Conservation (phyloP, 116 monocot genomes). For the Cymodocea nodosa region DNA sequence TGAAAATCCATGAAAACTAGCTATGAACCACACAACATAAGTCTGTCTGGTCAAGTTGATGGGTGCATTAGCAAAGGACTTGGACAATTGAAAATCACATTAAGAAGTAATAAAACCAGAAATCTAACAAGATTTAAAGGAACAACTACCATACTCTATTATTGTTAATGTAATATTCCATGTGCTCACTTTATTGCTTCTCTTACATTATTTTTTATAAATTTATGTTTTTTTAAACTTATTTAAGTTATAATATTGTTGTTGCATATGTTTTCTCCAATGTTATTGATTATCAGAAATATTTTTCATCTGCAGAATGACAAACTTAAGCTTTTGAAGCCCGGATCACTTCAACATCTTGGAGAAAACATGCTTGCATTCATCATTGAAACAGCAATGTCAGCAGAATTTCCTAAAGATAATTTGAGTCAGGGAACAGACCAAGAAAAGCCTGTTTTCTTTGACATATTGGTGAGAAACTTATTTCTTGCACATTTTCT, state of each 20-base stretch:
- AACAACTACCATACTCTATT: no score
- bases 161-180: no score
- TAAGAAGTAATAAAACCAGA: no score
- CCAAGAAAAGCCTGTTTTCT: slow-evolving; percentile 34
- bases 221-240: background rate
- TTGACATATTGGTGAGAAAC: slow-evolving; percentile 71
- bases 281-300: background rate
- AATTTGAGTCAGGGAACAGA: slow-evolving; percentile 3
- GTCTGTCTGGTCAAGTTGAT: no score
- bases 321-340: slow-evolving; percentile 74
- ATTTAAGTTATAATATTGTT: background rate
- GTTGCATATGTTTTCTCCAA: background rate
- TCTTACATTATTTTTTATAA: background rate
- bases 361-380: slow-evolving; percentile 97
- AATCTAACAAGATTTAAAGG: no score
- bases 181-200: no score
- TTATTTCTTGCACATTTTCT: background rate
- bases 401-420: slow-evolving; percentile 32
- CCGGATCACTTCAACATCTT: slow-evolving; percentile 95
- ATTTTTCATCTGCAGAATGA: slow-evolving; percentile 63
- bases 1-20: no score
- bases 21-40: no score
- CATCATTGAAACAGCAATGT: slow-evolving; percentile 51
- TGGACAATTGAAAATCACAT: no score
- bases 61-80: no score